phyloP scores from a whole-genome alignment of 1,284 basidiomycete species.

The Grifola frondosa region DNA sequence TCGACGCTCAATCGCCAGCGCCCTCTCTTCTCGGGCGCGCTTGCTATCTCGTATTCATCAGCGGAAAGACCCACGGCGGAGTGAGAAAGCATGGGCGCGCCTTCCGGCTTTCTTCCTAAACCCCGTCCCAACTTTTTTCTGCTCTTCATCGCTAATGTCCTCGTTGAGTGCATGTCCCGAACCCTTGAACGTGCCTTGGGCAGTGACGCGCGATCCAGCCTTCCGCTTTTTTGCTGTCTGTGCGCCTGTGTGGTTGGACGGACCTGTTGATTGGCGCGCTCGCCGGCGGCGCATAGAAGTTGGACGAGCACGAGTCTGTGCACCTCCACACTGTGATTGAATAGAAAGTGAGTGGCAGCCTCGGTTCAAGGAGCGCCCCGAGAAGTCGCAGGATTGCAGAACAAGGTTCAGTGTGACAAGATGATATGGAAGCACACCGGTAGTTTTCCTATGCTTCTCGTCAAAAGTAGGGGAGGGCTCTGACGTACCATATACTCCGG shows the following conservation, averaged over 20 bases:
- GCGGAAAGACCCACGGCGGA: neutral
- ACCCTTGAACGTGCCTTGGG: slow-evolving; percentile 57
- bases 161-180: slow-evolving; percentile 54
- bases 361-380: no score
- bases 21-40: slow-evolving; percentile 71
- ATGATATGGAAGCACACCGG: slow-evolving; percentile 1
- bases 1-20: slow-evolving; percentile 66
- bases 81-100: slow-evolving; percentile 24
- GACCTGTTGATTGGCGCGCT: slow-evolving; percentile 38
- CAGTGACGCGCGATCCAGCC: slow-evolving; percentile 62
- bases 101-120: slow-evolving; percentile 71
- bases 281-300: slow-evolving; percentile 45
- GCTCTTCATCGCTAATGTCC: slow-evolving; percentile 37
- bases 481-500: slow-evolving; percentile 70
- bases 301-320: slow-evolving; percentile 60
- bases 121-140: slow-evolving; percentile 48
- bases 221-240: slow-evolving; percentile 68
- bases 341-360: slow-evolving; percentile 4
- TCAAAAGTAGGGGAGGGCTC: neutral
- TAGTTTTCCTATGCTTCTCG: neutral
- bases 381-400: no score
- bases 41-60: slow-evolving; percentile 47
- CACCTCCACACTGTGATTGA: slow-evolving; percentile 69
- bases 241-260: slow-evolving; percentile 55
- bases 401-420: no score